Base-by-base conservation (phyloP, 1,139 yeast species). In the Arxiozyma heterogenica region DNA sequence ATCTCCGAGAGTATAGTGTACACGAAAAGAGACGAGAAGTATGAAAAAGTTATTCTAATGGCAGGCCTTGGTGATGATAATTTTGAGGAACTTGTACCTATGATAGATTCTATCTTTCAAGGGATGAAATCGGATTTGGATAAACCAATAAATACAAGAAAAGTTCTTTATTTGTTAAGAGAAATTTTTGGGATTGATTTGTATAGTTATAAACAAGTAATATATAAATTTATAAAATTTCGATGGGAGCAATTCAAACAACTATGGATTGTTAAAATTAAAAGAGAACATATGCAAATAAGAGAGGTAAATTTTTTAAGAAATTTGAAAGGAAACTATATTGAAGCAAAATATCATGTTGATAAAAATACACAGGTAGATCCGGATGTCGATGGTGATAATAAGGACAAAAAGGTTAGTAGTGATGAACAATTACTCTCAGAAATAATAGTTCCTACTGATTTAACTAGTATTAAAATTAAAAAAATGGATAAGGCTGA, bases 91-190 rank as follows among this genome's bases (percentile, higher is more conserved):
- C 38, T 47, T 48, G 44, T 51, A 42, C 53, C 53, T 39, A 47
- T 51, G 51, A 23, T 51, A n/a, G 53, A 51, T 34, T 47, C 53
- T 17, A 27, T 51, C 21, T 43, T 51, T 8, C 47, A 47, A 47
- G n/a, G 20, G 6, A 34, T 46, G 43, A 23, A 46, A 25, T 47
- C 50, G 20, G 47, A 20, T 46, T 34, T 34, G 3, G 20, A 46
- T 38, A 22, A 46, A 21, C 49, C 49, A 21, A 46, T 46, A 34
- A 18, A 46, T 22, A 18, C n/a, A 27, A 46, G 17, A 46, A 34
- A 17, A 17, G 49, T 46, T 4, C 15, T 46, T 18, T 20, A 34
- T 12, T 22, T 41, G 21, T 23, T 51, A 11, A 38, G 27, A 21
- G 53, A 51, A 38, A 43, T 43, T 15, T 51, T 51, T 41, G 46